Conservation (phyloP, 257 asterid species). For the Apocynum venetum region DNA sequence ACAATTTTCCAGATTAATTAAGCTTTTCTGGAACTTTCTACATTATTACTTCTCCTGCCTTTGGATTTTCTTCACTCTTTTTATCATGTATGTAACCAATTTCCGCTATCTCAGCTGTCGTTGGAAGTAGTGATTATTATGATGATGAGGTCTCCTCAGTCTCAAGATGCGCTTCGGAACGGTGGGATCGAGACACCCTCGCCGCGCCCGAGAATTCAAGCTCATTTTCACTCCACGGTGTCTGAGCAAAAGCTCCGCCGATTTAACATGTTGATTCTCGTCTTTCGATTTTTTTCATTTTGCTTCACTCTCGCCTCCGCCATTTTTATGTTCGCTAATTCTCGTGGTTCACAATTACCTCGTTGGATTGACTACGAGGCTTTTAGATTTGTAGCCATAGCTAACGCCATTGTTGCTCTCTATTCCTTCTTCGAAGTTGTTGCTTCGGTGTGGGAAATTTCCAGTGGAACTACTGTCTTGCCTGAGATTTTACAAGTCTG, state of each 20-base stretch:
- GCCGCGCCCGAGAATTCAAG: conserved; percentile 36
- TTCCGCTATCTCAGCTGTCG: not conserved
- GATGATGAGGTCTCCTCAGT: conserved; percentile 32
- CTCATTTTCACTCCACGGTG: conserved; percentile 44
- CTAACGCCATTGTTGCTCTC: conserved; percentile 37
- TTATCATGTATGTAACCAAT: not conserved
- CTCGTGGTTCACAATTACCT: conserved; percentile 30
- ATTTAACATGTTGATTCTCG: conserved; percentile 28
- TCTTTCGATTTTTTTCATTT: conserved; percentile 38
- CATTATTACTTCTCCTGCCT: not conserved
- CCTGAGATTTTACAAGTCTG: conserved; percentile 47
- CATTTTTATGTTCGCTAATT: conserved; percentile 39
- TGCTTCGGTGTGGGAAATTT: conserved; percentile 46
- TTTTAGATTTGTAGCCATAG: conserved; percentile 40
- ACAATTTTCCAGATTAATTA: conserved; percentile 1
- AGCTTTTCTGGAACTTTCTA: conserved; percentile 12
- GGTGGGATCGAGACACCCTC: conserved; percentile 42
- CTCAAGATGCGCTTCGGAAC: conserved; percentile 20
- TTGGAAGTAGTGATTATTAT: not conserved
- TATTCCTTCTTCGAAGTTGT: conserved; percentile 49
- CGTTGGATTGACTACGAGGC: conserved; percentile 42
- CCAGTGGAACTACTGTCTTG: conserved; percentile 32
- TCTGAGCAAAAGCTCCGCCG: conserved; percentile 45
- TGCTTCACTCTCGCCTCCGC: conserved; percentile 53
- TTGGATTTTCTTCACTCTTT: not conserved